Evolutionary conservation across 805 yeast genomes (phyloP), one percentile per base, ranked within the genome.

Genomic region (Pichia rugopelliculosa): DNA sequence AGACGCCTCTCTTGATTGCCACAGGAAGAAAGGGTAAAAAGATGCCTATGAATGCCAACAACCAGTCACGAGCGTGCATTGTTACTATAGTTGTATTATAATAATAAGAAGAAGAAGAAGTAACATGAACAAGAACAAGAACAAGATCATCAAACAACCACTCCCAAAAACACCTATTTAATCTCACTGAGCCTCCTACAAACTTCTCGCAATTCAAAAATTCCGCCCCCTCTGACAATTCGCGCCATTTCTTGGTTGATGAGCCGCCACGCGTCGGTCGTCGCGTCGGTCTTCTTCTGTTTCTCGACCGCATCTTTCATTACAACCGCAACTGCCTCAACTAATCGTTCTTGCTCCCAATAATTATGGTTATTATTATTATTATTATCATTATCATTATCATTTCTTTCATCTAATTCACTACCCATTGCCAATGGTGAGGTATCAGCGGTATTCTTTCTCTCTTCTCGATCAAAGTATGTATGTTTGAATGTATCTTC

Each of bases 11-110:
- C 63, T 84, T 84, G 52, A 82, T 60, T 42, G 79, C 73, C 22
- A 84, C 90, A 9, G 89, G 84, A 36, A 84, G 67, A 8, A 88
- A 88, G 11, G 91, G 91, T 10, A 83, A 57, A 59, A 84, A 77
- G 48, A 84, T 71, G 2, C 87, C 87, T 46, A 84, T 58, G 43
- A 83, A 71, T 2, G 84, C 88, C 51, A 82, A 60, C 49, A 83
- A 70, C 87, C 88, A 65, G 45, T 65, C 69, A 56, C 61, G 61
- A 38, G 67, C 67, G 45, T 64, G 68, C 68, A 64, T 64, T 25
- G 4, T 36, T 18, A n/a, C n/a, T n/a, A n/a, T n/a, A n/a, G n/a
- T n/a, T n/a, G n/a, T n/a, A n/a, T n/a, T n/a, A n/a, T n/a, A n/a
- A n/a, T n/a, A n/a, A n/a, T n/a, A n/a, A n/a, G n/a, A n/a, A n/a